phyloP scores from a whole-genome alignment of 768 basidiomycete genomes.

The Xanthoconium stramineum region DNA sequence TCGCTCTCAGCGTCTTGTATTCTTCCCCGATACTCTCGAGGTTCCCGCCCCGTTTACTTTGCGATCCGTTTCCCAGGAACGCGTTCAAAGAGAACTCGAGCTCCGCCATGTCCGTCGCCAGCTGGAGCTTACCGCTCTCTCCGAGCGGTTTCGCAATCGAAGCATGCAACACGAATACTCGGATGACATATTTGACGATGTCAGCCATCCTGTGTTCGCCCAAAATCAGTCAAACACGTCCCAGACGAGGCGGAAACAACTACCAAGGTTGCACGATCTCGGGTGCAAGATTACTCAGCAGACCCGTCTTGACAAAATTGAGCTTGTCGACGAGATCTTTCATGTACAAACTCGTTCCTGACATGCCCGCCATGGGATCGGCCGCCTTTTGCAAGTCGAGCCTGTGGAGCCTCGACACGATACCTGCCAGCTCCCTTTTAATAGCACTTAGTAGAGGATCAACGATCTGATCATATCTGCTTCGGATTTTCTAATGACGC shows the following conservation, averaged over 20 bases:
- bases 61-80: constrained; percentile 60
- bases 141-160: constrained; percentile 89
- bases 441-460: constrained; percentile 67
- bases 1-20: constrained; percentile 78
- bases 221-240: neutral
- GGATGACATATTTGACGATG: constrained; percentile 77
- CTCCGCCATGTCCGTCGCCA: constrained; percentile 95
- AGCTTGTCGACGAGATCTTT: constrained; percentile 79
- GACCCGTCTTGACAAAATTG: constrained; percentile 71
- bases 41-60: constrained; percentile 59
- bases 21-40: constrained; percentile 82
- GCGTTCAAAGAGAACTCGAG: constrained; percentile 89
- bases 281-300: constrained; percentile 74
- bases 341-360: constrained; percentile 75
- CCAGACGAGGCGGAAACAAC: neutral
- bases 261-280: constrained; percentile 77
- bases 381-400: constrained; percentile 74
- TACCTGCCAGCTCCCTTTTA: constrained; percentile 74
- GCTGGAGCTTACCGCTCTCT: constrained; percentile 89
- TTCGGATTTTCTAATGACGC: constrained; percentile 21
- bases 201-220: constrained; percentile 47
- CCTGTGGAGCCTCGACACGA: constrained; percentile 80
- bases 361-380: constrained; percentile 57
- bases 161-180: constrained; percentile 88
- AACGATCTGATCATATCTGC: constrained; percentile 51